These are phyloP conservation scores for Solanum pinnatisectum DNA, from an alignment of 257 asterid genomes.

Conservation along the genomic window DNA sequence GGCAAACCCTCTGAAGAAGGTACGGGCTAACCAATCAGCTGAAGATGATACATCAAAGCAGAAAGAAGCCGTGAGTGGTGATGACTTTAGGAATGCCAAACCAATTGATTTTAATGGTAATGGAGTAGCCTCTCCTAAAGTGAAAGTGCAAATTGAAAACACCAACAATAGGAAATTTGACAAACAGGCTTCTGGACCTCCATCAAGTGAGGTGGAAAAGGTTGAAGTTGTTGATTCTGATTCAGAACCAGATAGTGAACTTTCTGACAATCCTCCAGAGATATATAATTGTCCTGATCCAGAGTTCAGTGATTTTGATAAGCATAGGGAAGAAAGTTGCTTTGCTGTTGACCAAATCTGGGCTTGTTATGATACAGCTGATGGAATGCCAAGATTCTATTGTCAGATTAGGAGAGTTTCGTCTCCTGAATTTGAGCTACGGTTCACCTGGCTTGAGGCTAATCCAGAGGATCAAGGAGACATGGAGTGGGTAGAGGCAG, in stretches of 20 bases:
- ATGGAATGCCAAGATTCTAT: slow-evolving; percentile 77
- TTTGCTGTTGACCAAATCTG: slow-evolving; percentile 58
- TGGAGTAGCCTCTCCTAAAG: slow-evolving; percentile 16
- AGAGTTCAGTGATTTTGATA: slow-evolving; percentile 66
- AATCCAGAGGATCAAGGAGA: slow-evolving; percentile 27
- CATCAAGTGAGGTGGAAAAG: slow-evolving; percentile 14
- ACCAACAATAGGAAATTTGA: slow-evolving; percentile 5
- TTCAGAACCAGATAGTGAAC: slow-evolving; percentile 13
- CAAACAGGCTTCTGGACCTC: background rate
- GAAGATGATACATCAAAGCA: slow-evolving; percentile 9
- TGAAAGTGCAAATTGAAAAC: slow-evolving; percentile 6
- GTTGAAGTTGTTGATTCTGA: slow-evolving; percentile 36
- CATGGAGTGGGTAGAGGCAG: slow-evolving; percentile 26
- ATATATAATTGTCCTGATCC: slow-evolving; percentile 40
- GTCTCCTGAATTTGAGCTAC: slow-evolving; percentile 34
- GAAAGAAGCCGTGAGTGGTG: slow-evolving; percentile 8
- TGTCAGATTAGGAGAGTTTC: slow-evolving; percentile 44
- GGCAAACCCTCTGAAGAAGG: slow-evolving; percentile 22
- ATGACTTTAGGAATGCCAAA: slow-evolving; percentile 7
- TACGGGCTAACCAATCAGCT: slow-evolving; percentile 20
- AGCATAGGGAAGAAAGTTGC: slow-evolving; percentile 24
- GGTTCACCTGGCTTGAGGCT: slow-evolving; percentile 61
- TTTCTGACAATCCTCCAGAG: slow-evolving; percentile 1
- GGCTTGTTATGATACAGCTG: slow-evolving; percentile 68
- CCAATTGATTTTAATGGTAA: slow-evolving; percentile 4